Base-by-base conservation (phyloP, 768 basidiomycete species). In the Lanmaoa pseudosensibilis region DNA sequence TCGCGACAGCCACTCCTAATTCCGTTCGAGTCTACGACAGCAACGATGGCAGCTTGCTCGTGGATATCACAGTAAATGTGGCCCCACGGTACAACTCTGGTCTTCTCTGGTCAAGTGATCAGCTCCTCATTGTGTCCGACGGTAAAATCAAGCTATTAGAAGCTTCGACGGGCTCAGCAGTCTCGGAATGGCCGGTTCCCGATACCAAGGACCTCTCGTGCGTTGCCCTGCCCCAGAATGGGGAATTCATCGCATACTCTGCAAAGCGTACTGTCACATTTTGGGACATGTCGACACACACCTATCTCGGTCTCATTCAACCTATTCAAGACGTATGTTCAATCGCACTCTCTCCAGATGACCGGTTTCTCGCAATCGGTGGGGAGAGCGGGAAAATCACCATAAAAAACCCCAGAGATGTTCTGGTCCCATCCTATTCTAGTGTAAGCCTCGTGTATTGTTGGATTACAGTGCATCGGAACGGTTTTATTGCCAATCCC, bases 51-150 rank as follows among this genome's bases (percentile, higher is more conserved):
- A 15, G 19, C n/a, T 15, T 54, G 34, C 53, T 61, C 12, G 8
- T 45, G 4, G 34, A 47, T 3, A 39, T 59, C 13, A 4, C 5
- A 10, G 30, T 36, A 2, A 0, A 4, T 4, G 55, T 55, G 0
- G 15, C 19, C 19, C 32, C 33, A 1, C 4, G 0, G 1, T 37
- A 10, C 48, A 62, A 62, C 39, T 9, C 15, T 1, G 46, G 55
- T 25, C 52, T 64, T 7, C 15, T 52, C 11, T 60, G 60, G 61
- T 48, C 16, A 7, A 13, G 25, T 41, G 4, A 44, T 8, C 46
- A 56, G 10, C 34, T 60, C 19, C 23, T 56, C 9, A 36, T 58
- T n/a, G 7, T 48, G 9, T 39, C 51, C 7, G 8, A 18, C 0
- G 2, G n/a, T 9, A n/a, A 19, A 36, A 54, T 59, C 23, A 46